A percentile compares a stretch with the other conserved stretches of the same genome.
Conservation (phyloP, 2,329 filamentous ascomycete species). For the Xylariaceae sp. region DNA sequence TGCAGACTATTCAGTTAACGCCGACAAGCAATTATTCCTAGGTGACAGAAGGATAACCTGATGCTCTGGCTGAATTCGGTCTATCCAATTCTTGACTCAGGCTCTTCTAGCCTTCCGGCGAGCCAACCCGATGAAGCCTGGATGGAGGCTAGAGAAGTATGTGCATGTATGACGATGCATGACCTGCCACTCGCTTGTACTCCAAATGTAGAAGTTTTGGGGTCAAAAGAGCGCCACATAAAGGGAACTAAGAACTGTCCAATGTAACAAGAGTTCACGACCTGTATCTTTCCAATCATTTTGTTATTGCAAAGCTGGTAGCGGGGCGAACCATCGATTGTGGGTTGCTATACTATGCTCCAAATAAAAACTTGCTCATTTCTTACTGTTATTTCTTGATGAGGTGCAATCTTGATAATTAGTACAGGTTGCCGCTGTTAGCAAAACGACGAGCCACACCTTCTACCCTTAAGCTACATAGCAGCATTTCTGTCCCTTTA, state of each 20-base stretch:
- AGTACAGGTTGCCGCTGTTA: neutral
- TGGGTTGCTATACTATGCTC: slow-evolving; percentile 7
- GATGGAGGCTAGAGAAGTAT: neutral
- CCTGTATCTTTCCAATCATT: slow-evolving; percentile 12
- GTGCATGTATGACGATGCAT: slow-evolving; percentile 12
- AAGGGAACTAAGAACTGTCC: slow-evolving; percentile 9
- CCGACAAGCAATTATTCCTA: neutral
- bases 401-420: too few relatives aligned
- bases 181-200: slow-evolving; percentile 20
- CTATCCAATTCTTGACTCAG: neutral
- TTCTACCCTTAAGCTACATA: too few relatives aligned
- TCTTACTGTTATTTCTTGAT: slow-evolving; percentile 5
- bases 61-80: neutral
- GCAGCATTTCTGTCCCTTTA: too few relatives aligned
- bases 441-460: neutral
- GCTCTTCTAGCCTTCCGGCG: neutral
- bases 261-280: slow-evolving; percentile 17
- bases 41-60: neutral
- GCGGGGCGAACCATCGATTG: slow-evolving; percentile 20
- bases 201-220: slow-evolving; percentile 16
- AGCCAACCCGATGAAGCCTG: neutral
- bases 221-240: slow-evolving; percentile 2
- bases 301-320: slow-evolving; percentile 20
- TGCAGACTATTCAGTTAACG: neutral
- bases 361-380: slow-evolving; percentile 24